A percentile compares a stretch with the other conserved stretches of the same genome.
These are phyloP conservation scores for Pulveroboletus ravenelii DNA, from an alignment of 768 basidiomycete species.

Conservation along the genomic window DNA sequence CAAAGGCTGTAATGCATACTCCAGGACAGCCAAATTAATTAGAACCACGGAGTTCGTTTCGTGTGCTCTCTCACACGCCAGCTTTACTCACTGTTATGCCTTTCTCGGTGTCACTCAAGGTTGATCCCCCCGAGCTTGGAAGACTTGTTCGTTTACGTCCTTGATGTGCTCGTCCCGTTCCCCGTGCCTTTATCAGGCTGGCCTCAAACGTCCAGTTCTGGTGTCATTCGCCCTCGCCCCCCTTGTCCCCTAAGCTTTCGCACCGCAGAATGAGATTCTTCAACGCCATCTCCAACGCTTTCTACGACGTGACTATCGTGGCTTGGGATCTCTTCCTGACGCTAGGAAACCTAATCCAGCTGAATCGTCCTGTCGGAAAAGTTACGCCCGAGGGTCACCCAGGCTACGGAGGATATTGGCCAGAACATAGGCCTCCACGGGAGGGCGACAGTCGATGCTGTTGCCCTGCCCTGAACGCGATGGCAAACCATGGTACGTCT, in stretches of 20 bases:
- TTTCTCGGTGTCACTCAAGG: background rate
- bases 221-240: background rate
- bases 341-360: constrained; percentile 9
- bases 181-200: background rate
- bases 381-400: constrained; percentile 51
- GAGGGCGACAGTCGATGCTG: constrained; percentile 64
- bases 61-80: background rate
- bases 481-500: constrained; percentile 77
- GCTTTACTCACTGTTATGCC: background rate
- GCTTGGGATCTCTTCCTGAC: constrained; percentile 14
- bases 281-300: constrained; percentile 6
- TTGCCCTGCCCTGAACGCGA: constrained; percentile 69
- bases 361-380: constrained; percentile 39
- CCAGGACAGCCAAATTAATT: background rate
- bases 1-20: background rate
- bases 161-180: background rate
- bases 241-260: background rate
- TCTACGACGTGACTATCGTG: background rate
- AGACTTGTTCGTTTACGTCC: background rate
- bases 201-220: background rate
- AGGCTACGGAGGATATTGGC: constrained; percentile 61
- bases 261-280: constrained; percentile 5
- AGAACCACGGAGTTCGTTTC: background rate
- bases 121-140: background rate
- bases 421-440: constrained; percentile 53